Conservation (phyloP, 345 rosid genomes). For the Laguncularia racemosa region DNA sequence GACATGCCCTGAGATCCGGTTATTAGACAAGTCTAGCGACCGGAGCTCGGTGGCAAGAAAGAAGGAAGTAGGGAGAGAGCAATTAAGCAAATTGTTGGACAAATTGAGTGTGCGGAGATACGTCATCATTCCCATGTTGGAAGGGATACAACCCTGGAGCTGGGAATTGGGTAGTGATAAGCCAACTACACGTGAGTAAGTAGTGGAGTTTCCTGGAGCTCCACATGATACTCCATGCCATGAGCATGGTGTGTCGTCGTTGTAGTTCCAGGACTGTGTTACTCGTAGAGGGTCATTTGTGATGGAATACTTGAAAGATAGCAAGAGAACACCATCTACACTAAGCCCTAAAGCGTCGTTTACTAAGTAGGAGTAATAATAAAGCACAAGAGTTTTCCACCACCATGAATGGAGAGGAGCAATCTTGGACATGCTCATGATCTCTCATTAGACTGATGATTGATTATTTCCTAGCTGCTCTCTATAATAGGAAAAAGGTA, state of each 20-base stretch:
- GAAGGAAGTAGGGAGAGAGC: constrained; percentile 57
- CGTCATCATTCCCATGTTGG: constrained; percentile 50
- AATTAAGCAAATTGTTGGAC: constrained; percentile 74
- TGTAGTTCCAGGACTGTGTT: constrained; percentile 50
- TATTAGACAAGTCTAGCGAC: constrained; percentile 67
- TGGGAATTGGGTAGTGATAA: constrained; percentile 57
- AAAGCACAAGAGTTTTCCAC: constrained; percentile 20
- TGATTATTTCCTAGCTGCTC: constrained; percentile 21
- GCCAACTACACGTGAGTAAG: constrained; percentile 38
- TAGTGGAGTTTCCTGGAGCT: constrained; percentile 10
- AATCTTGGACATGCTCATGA: constrained; percentile 32
- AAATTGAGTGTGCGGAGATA: constrained; percentile 58
- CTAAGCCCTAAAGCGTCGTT: constrained; percentile 32
- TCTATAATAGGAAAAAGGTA: constrained; percentile 9
- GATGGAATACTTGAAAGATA: constrained; percentile 67
- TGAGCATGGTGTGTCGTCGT: constrained; percentile 61
- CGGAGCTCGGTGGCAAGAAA: constrained; percentile 51
- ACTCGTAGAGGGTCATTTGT: constrained; percentile 55
- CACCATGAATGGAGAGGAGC: constrained; percentile 19
- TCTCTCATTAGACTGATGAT: constrained; percentile 8
- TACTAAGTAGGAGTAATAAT: constrained; percentile 6
- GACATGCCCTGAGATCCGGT: constrained; percentile 51
- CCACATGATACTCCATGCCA: constrained; percentile 78
- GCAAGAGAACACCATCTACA: constrained; percentile 71
- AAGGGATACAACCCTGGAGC: constrained; percentile 67